These are phyloP conservation scores for Capsicum chinense DNA, from an alignment of 257 asterid genomes.

Conservation along the genomic window DNA sequence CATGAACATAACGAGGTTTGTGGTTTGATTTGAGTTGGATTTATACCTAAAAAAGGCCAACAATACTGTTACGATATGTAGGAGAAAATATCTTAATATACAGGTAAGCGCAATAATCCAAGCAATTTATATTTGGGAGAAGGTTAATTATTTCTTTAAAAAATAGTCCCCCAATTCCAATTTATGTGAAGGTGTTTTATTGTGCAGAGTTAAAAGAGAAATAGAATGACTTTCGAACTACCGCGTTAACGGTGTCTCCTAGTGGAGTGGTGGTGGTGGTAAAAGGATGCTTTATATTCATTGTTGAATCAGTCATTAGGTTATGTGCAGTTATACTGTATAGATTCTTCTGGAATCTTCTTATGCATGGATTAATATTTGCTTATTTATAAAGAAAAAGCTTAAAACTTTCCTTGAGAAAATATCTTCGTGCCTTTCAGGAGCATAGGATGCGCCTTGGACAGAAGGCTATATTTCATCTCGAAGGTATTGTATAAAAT, in stretches of 20 bases:
- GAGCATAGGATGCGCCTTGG: slow-evolving; percentile 94
- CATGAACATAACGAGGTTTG: neutral
- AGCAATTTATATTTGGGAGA: neutral
- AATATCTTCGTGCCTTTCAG: slow-evolving; percentile 47
- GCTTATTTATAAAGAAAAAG: neutral
- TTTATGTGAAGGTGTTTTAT: neutral
- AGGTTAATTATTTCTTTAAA: neutral
- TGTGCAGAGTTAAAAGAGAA: neutral
- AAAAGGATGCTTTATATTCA: neutral
- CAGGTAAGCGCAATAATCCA: slow-evolving; percentile 1
- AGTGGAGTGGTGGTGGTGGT: neutral
- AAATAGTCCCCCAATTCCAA: neutral
- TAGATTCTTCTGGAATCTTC: slow-evolving; percentile 1
- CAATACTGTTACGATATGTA: neutral
- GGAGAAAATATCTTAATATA: slow-evolving; percentile 16
- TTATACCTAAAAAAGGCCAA: neutral
- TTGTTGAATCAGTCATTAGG: neutral
- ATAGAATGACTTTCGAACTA: neutral
- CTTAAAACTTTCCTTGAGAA: neutral
- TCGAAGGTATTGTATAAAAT: slow-evolving; percentile 70
- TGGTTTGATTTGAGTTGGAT: neutral
- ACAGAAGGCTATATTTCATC: slow-evolving; percentile 97
- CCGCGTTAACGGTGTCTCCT: neutral
- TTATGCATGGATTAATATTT: neutral
- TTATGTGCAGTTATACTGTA: slow-evolving; percentile 4